phyloP scores from a whole-genome alignment of 148 eudicot genomes.

The Camellia granthamiana region DNA sequence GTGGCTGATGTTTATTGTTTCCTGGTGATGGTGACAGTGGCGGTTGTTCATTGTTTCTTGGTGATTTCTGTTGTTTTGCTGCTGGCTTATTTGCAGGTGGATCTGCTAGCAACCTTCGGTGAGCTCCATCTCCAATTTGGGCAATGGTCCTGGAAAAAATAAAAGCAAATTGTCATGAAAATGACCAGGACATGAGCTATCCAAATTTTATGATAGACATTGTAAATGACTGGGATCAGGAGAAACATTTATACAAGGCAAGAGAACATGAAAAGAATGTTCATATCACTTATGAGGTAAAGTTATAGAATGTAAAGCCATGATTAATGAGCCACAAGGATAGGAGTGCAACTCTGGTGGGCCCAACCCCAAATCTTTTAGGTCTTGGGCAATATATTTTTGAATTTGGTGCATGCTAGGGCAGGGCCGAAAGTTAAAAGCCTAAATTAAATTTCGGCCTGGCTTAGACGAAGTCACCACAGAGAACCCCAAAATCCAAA shows the following conservation, averaged over 20 bases:
- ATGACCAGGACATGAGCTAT: background rate
- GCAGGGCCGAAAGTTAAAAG: too few species aligned
- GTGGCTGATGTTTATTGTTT: too few species aligned
- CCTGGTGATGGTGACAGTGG: too few species aligned
- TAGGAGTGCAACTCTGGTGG: too few species aligned
- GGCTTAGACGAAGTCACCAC: too few species aligned
- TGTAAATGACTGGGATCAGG: background rate
- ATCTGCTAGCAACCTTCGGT: constrained; percentile 25
- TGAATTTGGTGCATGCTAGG: too few species aligned
- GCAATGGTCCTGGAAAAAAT: constrained; percentile 24
- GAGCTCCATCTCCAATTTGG: constrained; percentile 18
- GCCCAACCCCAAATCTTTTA: too few species aligned
- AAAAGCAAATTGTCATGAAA: constrained; percentile 11
- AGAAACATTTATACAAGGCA: background rate
- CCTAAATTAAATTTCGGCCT: too few species aligned
- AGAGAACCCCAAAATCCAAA: too few species aligned
- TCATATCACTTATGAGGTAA: background rate
- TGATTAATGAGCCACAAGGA: background rate
- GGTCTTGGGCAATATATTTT: too few species aligned
- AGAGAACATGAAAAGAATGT: too few species aligned
- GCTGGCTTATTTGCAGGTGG: background rate
- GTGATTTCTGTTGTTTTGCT: background rate
- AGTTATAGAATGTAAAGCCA: background rate
- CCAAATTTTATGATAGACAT: background rate
- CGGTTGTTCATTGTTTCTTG: too few species aligned